These are phyloP conservation scores for Fusarium redolens DNA, from an alignment of 2,329 filamentous ascomycete genomes.

Conservation along the genomic window DNA sequence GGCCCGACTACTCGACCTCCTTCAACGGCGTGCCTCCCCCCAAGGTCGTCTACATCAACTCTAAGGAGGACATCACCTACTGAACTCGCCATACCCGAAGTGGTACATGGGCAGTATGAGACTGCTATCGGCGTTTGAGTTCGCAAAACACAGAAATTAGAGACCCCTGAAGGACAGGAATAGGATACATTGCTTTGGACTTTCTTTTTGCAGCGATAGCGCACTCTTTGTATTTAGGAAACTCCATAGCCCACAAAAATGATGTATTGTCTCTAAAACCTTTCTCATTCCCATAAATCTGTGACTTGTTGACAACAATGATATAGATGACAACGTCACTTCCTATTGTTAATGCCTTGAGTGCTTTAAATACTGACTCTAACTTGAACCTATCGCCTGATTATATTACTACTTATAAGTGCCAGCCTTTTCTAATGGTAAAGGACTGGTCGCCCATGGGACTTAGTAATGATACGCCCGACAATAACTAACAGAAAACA, in stretches of 20 bases:
- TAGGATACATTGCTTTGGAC: background rate
- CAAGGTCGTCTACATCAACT: background rate
- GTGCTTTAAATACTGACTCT: no score
- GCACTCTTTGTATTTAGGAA: background rate
- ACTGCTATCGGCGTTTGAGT: fast-evolving
- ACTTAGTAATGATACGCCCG: no score
- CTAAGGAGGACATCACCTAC: background rate
- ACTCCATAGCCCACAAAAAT: background rate
- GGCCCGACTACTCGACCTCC: background rate
- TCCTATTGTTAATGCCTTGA: no score
- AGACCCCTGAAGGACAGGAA: background rate
- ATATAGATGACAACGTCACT: fast-evolving
- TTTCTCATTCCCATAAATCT: fast-evolving
- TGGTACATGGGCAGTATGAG: fast-evolving
- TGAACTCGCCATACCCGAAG: fast-evolving
- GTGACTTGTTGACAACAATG: fast-evolving
- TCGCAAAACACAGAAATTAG: fast-evolving
- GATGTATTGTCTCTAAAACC: fast-evolving
- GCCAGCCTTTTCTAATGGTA: no score
- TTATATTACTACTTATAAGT: no score
- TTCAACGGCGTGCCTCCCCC: background rate
- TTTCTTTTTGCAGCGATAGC: background rate
- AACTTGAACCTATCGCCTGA: no score
- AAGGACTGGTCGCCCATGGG: no score
- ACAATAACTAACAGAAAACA: no score